These are phyloP conservation scores for Nematodospora anomalae DNA, from an alignment of 1,139 yeast species.

Conservation along the genomic window DNA sequence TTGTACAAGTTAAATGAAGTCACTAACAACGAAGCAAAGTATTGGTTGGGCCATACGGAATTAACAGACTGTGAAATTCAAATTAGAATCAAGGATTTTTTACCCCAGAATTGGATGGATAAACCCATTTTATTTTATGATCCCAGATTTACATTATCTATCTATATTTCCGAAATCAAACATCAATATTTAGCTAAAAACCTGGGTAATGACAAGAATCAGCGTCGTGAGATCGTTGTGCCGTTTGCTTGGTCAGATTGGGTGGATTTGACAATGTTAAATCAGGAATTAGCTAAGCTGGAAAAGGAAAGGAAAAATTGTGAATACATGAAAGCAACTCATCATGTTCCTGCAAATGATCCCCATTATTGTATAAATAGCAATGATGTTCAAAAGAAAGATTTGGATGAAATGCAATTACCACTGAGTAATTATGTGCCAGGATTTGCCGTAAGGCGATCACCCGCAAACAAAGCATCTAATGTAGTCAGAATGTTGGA, in stretches of 20 bases:
- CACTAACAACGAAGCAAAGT: constrained; percentile 19
- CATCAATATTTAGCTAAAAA: constrained; percentile 8
- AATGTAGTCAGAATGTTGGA: constrained; percentile 32
- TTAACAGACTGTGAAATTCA: constrained; percentile 24
- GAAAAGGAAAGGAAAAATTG: constrained; percentile 23
- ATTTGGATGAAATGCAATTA: constrained; percentile 22
- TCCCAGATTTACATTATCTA: constrained; percentile 48
- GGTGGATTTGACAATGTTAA: constrained; percentile 30
- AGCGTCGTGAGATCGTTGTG: constrained; percentile 14
- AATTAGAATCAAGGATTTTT: constrained; percentile 23
- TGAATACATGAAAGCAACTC: constrained; percentile 24
- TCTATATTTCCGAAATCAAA: constrained; percentile 37
- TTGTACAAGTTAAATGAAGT: constrained; percentile 15
- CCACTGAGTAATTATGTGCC: constrained; percentile 25
- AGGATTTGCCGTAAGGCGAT: constrained; percentile 42
- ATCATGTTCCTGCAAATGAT: constrained; percentile 20
- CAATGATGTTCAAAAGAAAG: constrained; percentile 24
- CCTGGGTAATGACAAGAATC: constrained; percentile 11
- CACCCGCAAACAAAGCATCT: constrained; percentile 31
- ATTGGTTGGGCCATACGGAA: constrained; percentile 32
- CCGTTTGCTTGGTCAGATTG: constrained; percentile 39
- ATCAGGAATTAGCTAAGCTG: constrained; percentile 35
- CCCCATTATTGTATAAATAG: constrained; percentile 27
- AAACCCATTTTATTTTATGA: constrained; percentile 27
- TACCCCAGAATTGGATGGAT: constrained; percentile 18